Conservation (phyloP, 148 eudicot genomes). For the Cornus kousa region DNA sequence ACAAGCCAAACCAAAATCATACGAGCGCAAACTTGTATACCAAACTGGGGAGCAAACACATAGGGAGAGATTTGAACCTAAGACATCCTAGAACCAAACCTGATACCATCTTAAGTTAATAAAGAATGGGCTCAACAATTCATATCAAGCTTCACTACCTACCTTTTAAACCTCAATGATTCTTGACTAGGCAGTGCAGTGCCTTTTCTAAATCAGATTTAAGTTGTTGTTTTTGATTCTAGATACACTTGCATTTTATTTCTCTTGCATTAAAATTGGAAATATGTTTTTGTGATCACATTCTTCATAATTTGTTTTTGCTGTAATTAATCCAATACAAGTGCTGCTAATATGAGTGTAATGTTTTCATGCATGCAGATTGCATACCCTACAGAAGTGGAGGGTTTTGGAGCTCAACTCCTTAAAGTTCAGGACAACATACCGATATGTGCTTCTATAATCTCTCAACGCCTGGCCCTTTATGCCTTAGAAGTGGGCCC, state of each 20-base stretch:
- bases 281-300: not conserved
- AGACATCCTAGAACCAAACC: too few species aligned
- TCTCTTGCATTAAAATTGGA: not conserved
- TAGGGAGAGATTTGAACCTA: too few species aligned
- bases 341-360: not conserved
- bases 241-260: not conserved
- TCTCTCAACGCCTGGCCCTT: constrained; percentile 79
- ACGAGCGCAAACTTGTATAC: too few species aligned
- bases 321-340: not conserved
- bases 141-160: too few species aligned
- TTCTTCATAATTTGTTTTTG: not conserved
- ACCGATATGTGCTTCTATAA: constrained; percentile 86
- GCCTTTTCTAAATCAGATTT: too few species aligned
- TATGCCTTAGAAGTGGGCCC: constrained; percentile 71
- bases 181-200: too few species aligned
- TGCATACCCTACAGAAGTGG: constrained; percentile 79
- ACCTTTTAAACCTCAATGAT: too few species aligned
- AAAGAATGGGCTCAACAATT: too few species aligned
- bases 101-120: too few species aligned
- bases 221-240: not conserved
- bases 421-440: constrained; percentile 94
- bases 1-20: too few species aligned
- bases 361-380: constrained; percentile 47
- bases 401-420: constrained; percentile 60
- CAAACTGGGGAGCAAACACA: too few species aligned